Evolutionary conservation across 1,284 basidiomycete species (phyloP).

Genomic region (Tetrapyrgos nigripes): DNA sequence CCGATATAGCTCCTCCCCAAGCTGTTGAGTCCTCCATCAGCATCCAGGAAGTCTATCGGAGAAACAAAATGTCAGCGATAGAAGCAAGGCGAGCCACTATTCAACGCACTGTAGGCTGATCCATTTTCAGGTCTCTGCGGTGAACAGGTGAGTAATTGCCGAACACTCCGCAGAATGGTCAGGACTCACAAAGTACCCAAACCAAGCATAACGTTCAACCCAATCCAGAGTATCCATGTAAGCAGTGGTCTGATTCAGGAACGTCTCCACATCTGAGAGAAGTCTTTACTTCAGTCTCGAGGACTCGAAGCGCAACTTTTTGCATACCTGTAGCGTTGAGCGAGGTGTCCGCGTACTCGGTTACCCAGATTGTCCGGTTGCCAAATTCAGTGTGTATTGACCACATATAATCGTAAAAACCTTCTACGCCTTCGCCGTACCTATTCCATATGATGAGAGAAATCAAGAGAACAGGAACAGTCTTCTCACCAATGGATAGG

Average conservation of each 20-base stretch:
- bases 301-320: neutral
- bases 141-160: constrained; percentile 1
- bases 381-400: constrained; percentile 51
- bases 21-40: constrained; percentile 47
- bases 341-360: constrained; percentile 61
- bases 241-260: constrained; percentile 48
- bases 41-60: constrained; percentile 43
- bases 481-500: constrained; percentile 42
- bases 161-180: neutral
- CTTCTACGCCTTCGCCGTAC: constrained; percentile 58
- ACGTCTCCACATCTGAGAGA: constrained; percentile 41
- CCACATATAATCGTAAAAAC: constrained; percentile 61
- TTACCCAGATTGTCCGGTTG: constrained; percentile 60
- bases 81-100: neutral
- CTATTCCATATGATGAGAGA: constrained; percentile 29
- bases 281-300: neutral
- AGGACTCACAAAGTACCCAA: constrained; percentile 52
- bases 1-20: constrained; percentile 50
- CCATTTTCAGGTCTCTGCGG: constrained; percentile 43
- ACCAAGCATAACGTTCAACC: constrained; percentile 55
- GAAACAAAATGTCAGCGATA: neutral
- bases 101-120: constrained; percentile 45
- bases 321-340: constrained; percentile 42
- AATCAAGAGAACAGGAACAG: neutral
- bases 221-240: constrained; percentile 49